phyloP scores from a whole-genome alignment of 306 rosid genomes.

The Lathyrus tuberosus region DNA sequence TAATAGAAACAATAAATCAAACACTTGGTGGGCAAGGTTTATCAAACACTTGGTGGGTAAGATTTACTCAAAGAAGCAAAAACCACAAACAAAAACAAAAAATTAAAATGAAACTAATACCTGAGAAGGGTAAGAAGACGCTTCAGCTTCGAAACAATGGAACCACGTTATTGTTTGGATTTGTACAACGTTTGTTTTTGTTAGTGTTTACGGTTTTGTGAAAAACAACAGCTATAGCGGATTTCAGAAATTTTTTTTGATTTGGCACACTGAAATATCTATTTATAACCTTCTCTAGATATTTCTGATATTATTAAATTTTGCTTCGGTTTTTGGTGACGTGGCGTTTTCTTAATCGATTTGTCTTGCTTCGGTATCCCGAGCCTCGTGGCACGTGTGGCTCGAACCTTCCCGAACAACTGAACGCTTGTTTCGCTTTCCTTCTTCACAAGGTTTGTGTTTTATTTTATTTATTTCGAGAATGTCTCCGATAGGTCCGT shows the following conservation, averaged over 20 bases:
- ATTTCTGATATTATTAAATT: constrained; percentile 50
- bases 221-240: not conserved
- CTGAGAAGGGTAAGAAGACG: too few species aligned
- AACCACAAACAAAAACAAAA: not conserved
- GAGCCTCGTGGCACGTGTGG: constrained; percentile 45
- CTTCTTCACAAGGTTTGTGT: not conserved
- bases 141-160: too few species aligned
- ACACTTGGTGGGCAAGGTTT: constrained; percentile 25
- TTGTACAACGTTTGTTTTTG: too few species aligned
- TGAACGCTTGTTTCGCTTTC: constrained; percentile 20
- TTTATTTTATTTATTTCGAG: not conserved
- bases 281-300: constrained; percentile 85
- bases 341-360: constrained; percentile 55
- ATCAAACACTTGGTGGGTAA: constrained; percentile 8
- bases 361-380: constrained; percentile 40
- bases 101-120: too few species aligned
- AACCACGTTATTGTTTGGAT: too few species aligned
- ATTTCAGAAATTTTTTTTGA: constrained; percentile 23
- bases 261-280: not conserved
- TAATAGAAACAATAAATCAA: not conserved
- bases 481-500: not conserved
- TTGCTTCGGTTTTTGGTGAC: constrained; percentile 19
- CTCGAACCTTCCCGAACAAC: constrained; percentile 64
- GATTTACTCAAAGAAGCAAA: not conserved
- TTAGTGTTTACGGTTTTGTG: too few species aligned